Conservation (phyloP, 225 moss, liverwort and hornwort genomes). For the Antitrichia curtipendula region DNA sequence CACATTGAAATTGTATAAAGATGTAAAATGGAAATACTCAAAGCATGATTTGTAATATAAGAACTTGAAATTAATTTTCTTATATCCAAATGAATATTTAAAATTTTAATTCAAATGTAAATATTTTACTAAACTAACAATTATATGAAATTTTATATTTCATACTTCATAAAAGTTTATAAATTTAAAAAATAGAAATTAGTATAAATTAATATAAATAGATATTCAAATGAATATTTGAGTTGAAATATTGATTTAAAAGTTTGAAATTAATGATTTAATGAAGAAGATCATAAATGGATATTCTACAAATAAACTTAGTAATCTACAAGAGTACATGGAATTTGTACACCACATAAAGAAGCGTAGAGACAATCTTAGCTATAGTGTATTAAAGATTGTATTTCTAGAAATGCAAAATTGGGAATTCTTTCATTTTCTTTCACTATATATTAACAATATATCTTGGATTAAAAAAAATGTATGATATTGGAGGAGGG, state of each 20-base stretch:
- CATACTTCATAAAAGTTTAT: neutral
- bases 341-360: accelerated
- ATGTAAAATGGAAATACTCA: neutral
- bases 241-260: too few relatives aligned
- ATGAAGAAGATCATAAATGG: too few relatives aligned
- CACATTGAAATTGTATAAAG: neutral
- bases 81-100: neutral
- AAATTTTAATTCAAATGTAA: neutral
- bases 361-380: too few relatives aligned
- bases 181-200: neutral
- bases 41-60: neutral
- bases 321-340: neutral
- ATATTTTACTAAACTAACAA: neutral
- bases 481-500: accelerated
- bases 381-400: accelerated
- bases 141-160: too few relatives aligned
- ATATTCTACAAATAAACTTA: accelerated
- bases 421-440: neutral
- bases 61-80: neutral
- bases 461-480: neutral
- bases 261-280: neutral
- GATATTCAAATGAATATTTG: too few relatives aligned
- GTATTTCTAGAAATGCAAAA: neutral
- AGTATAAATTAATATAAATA: neutral
- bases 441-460: neutral